Evolutionary conservation across 768 basidiomycete genomes (phyloP).

Genomic region (Mycena olivaceomarginata): DNA sequence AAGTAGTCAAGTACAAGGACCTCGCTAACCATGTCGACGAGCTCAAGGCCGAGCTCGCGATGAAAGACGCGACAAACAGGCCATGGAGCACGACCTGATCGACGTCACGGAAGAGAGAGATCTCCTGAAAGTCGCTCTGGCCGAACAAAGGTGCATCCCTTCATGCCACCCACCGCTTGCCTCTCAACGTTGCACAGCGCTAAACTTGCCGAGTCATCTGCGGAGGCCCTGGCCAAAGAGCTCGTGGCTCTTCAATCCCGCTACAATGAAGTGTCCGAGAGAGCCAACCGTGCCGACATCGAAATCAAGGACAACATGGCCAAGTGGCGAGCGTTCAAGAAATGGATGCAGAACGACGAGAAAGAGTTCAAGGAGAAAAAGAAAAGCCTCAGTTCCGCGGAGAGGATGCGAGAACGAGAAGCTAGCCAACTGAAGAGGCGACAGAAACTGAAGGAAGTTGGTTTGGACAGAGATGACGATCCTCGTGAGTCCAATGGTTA

Average conservation of each 20-base stretch:
- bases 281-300: conserved; percentile 64
- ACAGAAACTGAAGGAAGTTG: conserved; percentile 41
- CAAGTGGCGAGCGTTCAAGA: conserved; percentile 68
- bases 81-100: conserved; percentile 66
- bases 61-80: conserved; percentile 42
- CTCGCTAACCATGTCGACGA: conserved; percentile 57
- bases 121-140: conserved; percentile 9
- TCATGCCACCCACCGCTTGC: conserved; percentile 5
- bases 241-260: conserved; percentile 35
- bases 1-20: conserved; percentile 56
- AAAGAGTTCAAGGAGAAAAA: conserved; percentile 52
- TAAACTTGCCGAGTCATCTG: conserved; percentile 30
- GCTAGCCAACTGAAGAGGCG: conserved; percentile 43
- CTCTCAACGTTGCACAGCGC: not conserved
- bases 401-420: conserved; percentile 51
- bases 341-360: conserved; percentile 63
- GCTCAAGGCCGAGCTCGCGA: conserved; percentile 51
- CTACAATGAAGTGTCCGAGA: conserved; percentile 1
- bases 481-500: conserved; percentile 17
- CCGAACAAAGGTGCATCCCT: conserved; percentile 17
- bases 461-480: conserved; percentile 29
- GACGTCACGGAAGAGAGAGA: conserved; percentile 58
- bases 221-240: conserved; percentile 36
- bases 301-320: conserved; percentile 63
- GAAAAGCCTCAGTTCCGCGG: conserved; percentile 50